These are phyloP conservation scores for Toxicodendron radicans DNA, from an alignment of 345 rosid genomes.

Conservation along the genomic window DNA sequence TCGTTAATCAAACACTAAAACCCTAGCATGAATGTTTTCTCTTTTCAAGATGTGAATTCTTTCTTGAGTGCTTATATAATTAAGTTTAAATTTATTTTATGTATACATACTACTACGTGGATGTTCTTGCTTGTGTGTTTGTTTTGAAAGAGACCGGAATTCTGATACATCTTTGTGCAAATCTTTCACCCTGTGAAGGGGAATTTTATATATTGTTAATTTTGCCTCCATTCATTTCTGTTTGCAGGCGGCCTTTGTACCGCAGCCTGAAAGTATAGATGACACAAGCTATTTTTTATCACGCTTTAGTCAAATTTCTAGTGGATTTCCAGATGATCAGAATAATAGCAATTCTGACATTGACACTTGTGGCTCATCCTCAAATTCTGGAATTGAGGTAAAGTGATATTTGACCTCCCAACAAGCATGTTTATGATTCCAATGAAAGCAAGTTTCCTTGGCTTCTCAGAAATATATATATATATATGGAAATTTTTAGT, in stretches of 20 bases:
- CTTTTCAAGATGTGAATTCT: too few relatives aligned
- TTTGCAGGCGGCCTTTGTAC: slow-evolving; percentile 75
- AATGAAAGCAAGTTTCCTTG: background rate
- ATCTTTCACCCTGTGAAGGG: background rate
- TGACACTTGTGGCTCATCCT: slow-evolving; percentile 31
- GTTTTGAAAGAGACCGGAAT: slow-evolving; percentile 5
- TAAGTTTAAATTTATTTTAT: background rate
- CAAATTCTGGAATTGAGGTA: slow-evolving; percentile 64
- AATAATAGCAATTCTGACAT: slow-evolving; percentile 40
- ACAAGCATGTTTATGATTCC: slow-evolving; percentile 8
- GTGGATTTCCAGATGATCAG: slow-evolving; percentile 37
- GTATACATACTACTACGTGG: too few relatives aligned
- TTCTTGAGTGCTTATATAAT: background rate
- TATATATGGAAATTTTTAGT: too few relatives aligned
- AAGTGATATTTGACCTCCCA: background rate
- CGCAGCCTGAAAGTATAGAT: slow-evolving; percentile 56
- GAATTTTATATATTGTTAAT: background rate
- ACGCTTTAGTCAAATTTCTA: slow-evolving; percentile 46
- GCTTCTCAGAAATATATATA: too few relatives aligned
- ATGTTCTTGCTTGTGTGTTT: background rate
- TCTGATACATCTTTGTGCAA: background rate
- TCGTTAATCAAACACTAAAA: too few relatives aligned
- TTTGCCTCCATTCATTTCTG: background rate
- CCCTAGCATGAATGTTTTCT: too few relatives aligned
- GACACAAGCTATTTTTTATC: slow-evolving; percentile 84